A percentile compares a stretch with the other conserved stretches of the same genome.
Evolutionary conservation across 306 rosid species (phyloP).

Genomic region (Rubus idaeus): DNA sequence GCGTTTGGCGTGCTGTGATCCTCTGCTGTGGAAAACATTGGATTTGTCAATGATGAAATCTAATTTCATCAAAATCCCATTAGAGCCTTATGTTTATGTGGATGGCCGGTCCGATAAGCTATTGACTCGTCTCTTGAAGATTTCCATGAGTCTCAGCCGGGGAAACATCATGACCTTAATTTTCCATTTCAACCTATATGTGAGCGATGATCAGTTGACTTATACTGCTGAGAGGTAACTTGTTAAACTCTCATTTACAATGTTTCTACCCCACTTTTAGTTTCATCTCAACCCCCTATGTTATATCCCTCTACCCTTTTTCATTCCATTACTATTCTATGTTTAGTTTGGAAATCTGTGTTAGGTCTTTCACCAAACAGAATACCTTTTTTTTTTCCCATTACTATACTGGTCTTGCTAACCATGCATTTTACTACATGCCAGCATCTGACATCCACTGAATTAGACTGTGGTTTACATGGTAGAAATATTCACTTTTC

Average conservation of each 20-base stretch:
- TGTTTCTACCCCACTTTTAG: not conserved
- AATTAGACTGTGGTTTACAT: not conserved
- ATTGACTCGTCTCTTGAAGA: slow-evolving; percentile 58
- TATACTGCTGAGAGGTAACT: slow-evolving; percentile 85
- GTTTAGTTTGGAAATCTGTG: not conserved
- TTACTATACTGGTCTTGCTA: no score
- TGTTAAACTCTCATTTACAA: not conserved
- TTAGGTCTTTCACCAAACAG: not conserved
- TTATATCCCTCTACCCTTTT: not conserved
- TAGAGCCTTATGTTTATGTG: slow-evolving; percentile 77
- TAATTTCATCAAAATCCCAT: slow-evolving; percentile 68
- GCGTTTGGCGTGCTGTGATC: slow-evolving; percentile 70
- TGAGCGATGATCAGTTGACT: slow-evolving; percentile 71
- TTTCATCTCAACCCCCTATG: not conserved
- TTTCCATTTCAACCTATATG: slow-evolving; percentile 66
- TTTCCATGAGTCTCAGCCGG: slow-evolving; percentile 60
- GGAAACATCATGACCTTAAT: slow-evolving; percentile 53
- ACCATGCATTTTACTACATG: no score
- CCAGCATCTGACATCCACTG: not conserved
- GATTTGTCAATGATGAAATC: slow-evolving; percentile 70
- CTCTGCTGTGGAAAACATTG: slow-evolving; percentile 70
- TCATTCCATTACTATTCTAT: not conserved
- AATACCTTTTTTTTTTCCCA: no score
- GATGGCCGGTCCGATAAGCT: slow-evolving; percentile 53
- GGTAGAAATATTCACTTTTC: not conserved